phyloP scores from a whole-genome alignment of 1,139 yeast genomes.

The Geotrichum phurueaensis region DNA sequence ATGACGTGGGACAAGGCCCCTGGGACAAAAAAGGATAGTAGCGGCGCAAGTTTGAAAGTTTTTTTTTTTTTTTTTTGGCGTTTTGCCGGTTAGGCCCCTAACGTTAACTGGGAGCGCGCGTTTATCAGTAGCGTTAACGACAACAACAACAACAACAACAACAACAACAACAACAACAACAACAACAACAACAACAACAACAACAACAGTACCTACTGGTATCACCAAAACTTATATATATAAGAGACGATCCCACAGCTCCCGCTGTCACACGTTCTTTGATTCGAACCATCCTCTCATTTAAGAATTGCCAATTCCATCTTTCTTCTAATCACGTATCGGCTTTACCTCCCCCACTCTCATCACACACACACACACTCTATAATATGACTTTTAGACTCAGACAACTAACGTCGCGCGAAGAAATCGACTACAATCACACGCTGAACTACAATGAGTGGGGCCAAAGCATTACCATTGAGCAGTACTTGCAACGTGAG shows the following conservation, averaged over 20 bases:
- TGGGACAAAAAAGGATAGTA: not conserved
- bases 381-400: slow-evolving; percentile 9
- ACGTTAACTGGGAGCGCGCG: slow-evolving; percentile 9
- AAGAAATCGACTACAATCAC: slow-evolving; percentile 45
- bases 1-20: not conserved
- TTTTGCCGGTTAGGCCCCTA: slow-evolving; percentile 3
- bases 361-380: not conserved
- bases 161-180: not conserved
- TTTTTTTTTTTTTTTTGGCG: not conserved
- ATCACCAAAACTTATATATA: not conserved
- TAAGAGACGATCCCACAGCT: no score
- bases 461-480: slow-evolving; percentile 36
- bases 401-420: slow-evolving; percentile 34
- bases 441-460: slow-evolving; percentile 47
- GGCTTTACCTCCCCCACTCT: no score
- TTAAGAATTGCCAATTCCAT: not conserved
- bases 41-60: not conserved
- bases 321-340: not conserved
- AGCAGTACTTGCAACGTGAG: slow-evolving; percentile 31
- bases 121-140: not conserved
- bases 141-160: not conserved
- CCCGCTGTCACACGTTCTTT: no score
- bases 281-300: not conserved
- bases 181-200: not conserved
- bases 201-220: not conserved